Evolutionary conservation across 768 basidiomycete genomes (phyloP).

Genomic region (Butyriboletus loyo): DNA sequence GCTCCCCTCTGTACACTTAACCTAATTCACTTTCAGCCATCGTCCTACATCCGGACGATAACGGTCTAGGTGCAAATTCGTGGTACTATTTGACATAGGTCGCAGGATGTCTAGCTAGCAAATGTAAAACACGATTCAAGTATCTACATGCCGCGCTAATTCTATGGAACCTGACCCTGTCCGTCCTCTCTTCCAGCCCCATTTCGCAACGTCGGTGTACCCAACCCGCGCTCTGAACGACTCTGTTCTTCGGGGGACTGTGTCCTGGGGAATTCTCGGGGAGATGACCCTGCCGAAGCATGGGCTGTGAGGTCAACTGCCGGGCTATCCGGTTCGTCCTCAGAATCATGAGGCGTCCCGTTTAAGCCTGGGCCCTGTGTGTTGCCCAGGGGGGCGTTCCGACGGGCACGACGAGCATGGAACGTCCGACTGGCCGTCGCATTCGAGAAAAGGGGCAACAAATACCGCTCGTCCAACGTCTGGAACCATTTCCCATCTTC

Average conservation of each 20-base stretch:
- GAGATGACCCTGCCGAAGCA: neutral
- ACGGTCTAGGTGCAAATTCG: neutral
- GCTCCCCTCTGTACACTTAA: neutral
- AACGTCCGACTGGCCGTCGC: conserved; percentile 85
- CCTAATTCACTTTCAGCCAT: neutral
- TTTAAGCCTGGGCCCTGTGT: conserved; percentile 20
- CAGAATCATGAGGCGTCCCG: conserved; percentile 37
- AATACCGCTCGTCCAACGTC: conserved; percentile 88
- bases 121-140: neutral
- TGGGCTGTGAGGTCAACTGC: conserved; percentile 44
- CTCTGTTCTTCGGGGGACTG: conserved; percentile 44
- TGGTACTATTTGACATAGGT: neutral
- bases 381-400: conserved; percentile 34
- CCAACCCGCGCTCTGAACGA: conserved; percentile 58
- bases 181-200: conserved; percentile 35
- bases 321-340: conserved; percentile 40
- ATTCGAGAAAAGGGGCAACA: conserved; percentile 90
- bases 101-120: neutral
- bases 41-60: too few relatives aligned
- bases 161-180: conserved; percentile 4
- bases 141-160: neutral
- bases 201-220: conserved; percentile 59
- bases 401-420: conserved; percentile 70
- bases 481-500: conserved; percentile 97
- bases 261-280: conserved; percentile 21